Conservation (phyloP, 345 rosid genomes). For the Syzygium aqueum region DNA sequence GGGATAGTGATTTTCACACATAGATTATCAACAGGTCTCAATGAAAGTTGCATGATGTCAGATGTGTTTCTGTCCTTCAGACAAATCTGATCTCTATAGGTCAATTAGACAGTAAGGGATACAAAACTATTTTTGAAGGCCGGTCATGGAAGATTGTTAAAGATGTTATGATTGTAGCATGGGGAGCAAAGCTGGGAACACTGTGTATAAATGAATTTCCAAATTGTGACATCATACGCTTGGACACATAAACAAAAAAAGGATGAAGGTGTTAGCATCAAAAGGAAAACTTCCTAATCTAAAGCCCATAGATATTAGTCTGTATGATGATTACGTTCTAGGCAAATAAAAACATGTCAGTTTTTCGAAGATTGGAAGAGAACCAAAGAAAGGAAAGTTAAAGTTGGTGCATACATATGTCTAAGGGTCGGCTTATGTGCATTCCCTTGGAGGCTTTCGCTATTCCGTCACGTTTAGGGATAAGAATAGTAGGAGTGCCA, state of each 20-base stretch:
- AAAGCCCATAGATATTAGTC: not conserved
- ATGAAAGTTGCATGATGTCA: not conserved
- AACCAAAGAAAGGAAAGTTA: not conserved
- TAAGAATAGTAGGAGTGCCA: too few relatives aligned
- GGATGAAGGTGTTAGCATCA: not conserved
- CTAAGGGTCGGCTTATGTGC: not conserved
- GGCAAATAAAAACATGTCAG: not conserved
- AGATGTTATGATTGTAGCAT: not conserved
- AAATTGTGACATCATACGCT: not conserved
- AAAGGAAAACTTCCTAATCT: not conserved
- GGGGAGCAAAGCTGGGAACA: not conserved
- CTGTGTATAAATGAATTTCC: not conserved
- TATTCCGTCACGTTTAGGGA: not conserved
- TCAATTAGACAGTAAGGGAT: not conserved
- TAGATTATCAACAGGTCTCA: rapidly evolving
- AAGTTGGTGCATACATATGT: not conserved
- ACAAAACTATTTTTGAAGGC: not conserved
- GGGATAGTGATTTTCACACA: not conserved
- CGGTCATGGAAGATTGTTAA: not conserved
- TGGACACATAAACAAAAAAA: not conserved
- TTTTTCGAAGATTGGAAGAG: not conserved
- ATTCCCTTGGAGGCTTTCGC: not conserved
- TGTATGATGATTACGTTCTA: not conserved
- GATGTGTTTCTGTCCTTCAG: not conserved
- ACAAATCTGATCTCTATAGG: not conserved